A percentile compares a stretch with the other conserved stretches of the same genome.
These are phyloP conservation scores for Clitopilus hobsonii DNA, from an alignment of 768 basidiomycete species.

Conservation along the genomic window DNA sequence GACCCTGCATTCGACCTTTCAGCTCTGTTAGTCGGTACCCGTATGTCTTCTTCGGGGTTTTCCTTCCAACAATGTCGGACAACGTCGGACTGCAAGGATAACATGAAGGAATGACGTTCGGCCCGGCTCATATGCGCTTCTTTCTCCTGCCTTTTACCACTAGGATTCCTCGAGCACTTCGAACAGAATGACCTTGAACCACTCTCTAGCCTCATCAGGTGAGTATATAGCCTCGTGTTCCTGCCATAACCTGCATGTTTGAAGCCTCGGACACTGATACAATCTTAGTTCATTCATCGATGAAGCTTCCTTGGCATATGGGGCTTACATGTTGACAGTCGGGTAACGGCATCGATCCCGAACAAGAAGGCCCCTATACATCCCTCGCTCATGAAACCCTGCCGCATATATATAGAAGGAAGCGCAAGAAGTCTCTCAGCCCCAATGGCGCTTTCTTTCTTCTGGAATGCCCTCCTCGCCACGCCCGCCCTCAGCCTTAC, in stretches of 20 bases:
- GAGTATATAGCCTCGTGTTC: no score
- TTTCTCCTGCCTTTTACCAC: no score
- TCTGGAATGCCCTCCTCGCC: not conserved
- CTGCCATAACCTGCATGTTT: no score
- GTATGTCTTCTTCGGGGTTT: not conserved
- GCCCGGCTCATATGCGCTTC: not conserved
- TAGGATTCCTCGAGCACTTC: no score
- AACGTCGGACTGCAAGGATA: not conserved
- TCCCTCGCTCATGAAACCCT: not conserved
- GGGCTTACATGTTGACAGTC: not conserved
- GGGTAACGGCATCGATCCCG: not conserved
- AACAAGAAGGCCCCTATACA: not conserved
- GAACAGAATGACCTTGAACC: not conserved
- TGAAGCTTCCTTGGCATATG: not conserved
- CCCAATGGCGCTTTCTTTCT: conserved; percentile 8
- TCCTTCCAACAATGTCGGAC: not conserved
- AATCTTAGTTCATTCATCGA: no score
- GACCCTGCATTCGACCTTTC: not conserved
- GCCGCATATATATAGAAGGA: no score
- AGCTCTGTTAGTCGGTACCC: not conserved
- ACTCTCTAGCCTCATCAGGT: no score
- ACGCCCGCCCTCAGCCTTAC: conserved; percentile 9
- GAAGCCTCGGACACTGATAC: no score
- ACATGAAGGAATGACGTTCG: no score
- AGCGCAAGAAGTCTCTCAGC: no score